phyloP scores from a whole-genome alignment of 2,329 filamentous ascomycete species.

The Aspergillus sclerotialis region DNA sequence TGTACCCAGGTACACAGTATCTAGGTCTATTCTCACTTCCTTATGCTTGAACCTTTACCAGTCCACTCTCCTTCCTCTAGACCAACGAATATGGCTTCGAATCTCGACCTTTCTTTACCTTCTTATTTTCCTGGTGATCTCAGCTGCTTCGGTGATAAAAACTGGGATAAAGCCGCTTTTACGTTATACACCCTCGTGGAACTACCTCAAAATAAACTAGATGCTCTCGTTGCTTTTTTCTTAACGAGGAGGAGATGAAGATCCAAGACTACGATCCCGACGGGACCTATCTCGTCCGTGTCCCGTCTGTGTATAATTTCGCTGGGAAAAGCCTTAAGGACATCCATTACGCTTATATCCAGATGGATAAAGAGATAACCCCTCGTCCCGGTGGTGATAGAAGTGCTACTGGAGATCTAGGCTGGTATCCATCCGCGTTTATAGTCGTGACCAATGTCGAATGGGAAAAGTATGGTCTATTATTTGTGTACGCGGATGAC shows the following conservation, averaged over 20 bases:
- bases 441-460: conserved; percentile 3
- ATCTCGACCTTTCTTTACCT: conserved; percentile 4
- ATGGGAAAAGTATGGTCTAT: conserved; percentile 2
- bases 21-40: too few relatives aligned
- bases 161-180: conserved; percentile 4
- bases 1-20: too few relatives aligned
- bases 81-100: too few relatives aligned
- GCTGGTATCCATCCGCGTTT: conserved; percentile 5
- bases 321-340: conserved; percentile 1
- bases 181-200: conserved; percentile 2
- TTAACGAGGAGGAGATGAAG: conserved; percentile 1
- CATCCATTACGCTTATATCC: conserved; percentile 2
- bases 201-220: background rate
- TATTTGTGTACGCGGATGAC: conserved; percentile 3
- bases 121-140: conserved; percentile 2
- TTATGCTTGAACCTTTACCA: too few relatives aligned
- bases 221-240: background rate
- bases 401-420: background rate
- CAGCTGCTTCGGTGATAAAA: background rate
- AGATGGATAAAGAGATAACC: conserved; percentile 3
- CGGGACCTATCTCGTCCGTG: conserved; percentile 1
- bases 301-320: conserved; percentile 1
- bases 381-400: background rate
- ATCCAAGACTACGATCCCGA: background rate
- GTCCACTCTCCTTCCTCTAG: too few relatives aligned